Conservation (phyloP, 2,329 filamentous ascomycete genomes). For the Microsporum audouinii region DNA sequence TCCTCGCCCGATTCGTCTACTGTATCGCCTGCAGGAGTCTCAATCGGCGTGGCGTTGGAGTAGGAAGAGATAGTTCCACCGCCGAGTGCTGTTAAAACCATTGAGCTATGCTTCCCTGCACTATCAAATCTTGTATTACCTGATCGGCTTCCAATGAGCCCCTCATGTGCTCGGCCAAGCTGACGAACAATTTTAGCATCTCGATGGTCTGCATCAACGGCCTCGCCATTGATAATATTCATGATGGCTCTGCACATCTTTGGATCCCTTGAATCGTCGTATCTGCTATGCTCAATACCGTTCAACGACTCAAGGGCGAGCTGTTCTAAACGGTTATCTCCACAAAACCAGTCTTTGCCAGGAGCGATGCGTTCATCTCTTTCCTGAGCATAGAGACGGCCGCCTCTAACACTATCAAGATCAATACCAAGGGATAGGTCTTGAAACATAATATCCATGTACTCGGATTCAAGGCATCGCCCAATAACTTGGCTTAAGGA, state of each 20-base stretch:
- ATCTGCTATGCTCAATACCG: conserved; percentile 39
- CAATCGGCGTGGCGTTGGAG: neutral
- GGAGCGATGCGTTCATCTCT: conserved; percentile 40
- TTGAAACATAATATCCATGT: conserved; percentile 37
- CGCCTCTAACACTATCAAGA: conserved; percentile 36
- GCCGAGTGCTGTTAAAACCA: conserved; percentile 29
- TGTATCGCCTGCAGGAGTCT: neutral
- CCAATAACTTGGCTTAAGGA: conserved; percentile 44
- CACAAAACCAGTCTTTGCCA: conserved; percentile 46
- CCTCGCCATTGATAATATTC: conserved; percentile 33
- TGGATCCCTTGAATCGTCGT: conserved; percentile 36
- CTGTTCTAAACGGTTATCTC: conserved; percentile 44
- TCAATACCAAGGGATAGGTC: conserved; percentile 34
- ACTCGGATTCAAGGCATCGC: conserved; percentile 43
- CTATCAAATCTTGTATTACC: conserved; percentile 19
- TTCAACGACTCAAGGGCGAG: conserved; percentile 47
- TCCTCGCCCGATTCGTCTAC: neutral
- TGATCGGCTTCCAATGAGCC: conserved; percentile 13
- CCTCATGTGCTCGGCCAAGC: conserved; percentile 19
- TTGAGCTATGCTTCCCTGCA: conserved; percentile 29
- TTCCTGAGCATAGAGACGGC: conserved; percentile 36
- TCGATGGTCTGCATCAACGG: conserved; percentile 17
- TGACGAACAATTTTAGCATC: conserved; percentile 22
- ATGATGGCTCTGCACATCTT: conserved; percentile 38
- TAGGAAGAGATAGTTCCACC: neutral